Evolutionary conservation across 2,329 filamentous ascomycete genomes (phyloP).

Genomic region (Trichophyton benhamiae): DNA sequence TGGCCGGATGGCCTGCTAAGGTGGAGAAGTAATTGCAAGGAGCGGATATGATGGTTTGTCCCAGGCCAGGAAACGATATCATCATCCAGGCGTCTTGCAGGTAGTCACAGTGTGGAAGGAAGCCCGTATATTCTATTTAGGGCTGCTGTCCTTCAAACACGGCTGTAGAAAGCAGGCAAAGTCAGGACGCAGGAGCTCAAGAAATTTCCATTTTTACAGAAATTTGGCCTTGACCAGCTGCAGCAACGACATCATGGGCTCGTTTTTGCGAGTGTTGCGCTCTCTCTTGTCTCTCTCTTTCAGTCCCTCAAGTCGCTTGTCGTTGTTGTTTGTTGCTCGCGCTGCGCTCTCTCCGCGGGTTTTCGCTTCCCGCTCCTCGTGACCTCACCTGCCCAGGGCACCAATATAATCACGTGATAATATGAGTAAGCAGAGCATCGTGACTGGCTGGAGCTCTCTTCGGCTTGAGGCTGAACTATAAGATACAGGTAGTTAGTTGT

Average conservation of each 20-base stretch:
- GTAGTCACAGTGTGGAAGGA: background rate
- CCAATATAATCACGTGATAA: background rate
- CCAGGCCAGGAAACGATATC: background rate
- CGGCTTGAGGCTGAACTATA: background rate
- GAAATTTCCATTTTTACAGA: background rate
- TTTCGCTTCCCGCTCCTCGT: background rate
- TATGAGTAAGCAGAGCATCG: background rate
- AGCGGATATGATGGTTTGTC: background rate
- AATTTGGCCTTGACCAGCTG: background rate
- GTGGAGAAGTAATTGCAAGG: background rate
- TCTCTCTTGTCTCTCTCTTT: background rate
- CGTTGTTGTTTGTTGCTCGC: background rate
- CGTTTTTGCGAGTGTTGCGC: background rate
- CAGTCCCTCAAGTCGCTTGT: background rate
- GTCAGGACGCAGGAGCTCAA: background rate
- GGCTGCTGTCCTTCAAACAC: background rate
- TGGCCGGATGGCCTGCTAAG: background rate
- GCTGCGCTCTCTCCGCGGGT: background rate
- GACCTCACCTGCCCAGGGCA: background rate
- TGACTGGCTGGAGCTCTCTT: background rate
- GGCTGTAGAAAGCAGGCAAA: background rate
- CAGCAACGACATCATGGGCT: background rate
- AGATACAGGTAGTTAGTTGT: too few species aligned
- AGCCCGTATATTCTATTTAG: background rate
- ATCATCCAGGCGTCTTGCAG: background rate